These are phyloP conservation scores for Colletotrichum siamense DNA, from an alignment of 2,329 filamentous ascomycete genomes.

Conservation along the genomic window DNA sequence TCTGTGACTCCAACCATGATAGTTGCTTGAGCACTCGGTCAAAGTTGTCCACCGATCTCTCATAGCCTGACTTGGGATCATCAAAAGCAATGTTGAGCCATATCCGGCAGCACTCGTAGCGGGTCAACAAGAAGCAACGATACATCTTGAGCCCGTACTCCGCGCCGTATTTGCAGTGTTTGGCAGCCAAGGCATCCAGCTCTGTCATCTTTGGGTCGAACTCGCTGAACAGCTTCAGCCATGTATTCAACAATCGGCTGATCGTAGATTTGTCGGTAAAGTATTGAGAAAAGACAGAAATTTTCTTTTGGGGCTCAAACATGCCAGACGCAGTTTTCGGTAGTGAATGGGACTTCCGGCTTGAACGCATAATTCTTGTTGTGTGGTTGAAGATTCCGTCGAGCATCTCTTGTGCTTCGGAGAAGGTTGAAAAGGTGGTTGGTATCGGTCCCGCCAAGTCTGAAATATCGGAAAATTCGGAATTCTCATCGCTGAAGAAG, in stretches of 20 bases:
- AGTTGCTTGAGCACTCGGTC: neutral
- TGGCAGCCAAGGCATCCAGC: conserved; percentile 18
- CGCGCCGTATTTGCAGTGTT: neutral
- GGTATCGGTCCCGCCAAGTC: neutral
- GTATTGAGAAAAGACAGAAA: neutral
- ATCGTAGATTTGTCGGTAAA: neutral
- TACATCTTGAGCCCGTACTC: neutral
- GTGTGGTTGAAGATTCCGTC: neutral
- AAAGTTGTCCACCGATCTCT: neutral
- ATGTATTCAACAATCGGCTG: neutral
- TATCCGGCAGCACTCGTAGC: conserved; percentile 11
- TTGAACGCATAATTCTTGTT: neutral
- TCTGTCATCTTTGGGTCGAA: neutral
- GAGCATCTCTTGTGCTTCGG: neutral
- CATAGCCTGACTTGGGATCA: neutral
- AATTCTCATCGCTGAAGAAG: conserved; percentile 4
- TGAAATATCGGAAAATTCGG: conserved; percentile 23
- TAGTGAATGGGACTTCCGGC: neutral
- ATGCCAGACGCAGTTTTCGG: neutral
- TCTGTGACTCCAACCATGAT: neutral
- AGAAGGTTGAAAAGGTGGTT: neutral
- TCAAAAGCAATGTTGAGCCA: conserved; percentile 39
- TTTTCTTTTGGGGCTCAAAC: neutral
- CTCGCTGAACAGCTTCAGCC: neutral
- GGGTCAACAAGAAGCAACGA: neutral